These are phyloP conservation scores for Fragaria ananassa DNA, from an alignment of 306 rosid genomes.

Conservation along the genomic window DNA sequence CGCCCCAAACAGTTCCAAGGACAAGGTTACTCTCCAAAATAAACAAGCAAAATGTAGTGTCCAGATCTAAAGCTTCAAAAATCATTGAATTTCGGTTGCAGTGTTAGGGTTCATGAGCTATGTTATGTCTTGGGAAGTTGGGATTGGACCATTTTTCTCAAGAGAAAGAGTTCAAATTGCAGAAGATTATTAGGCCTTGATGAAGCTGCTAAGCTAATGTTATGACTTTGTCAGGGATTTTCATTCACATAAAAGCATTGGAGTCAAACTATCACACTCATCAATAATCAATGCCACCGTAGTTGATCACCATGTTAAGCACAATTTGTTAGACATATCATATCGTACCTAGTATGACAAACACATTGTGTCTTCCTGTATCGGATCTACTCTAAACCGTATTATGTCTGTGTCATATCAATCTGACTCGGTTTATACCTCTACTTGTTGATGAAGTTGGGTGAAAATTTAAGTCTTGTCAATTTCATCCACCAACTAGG, in stretches of 20 bases:
- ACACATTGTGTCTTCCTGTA: neutral
- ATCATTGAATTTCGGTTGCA: neutral
- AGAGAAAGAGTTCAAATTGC: neutral
- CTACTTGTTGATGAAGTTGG: slow-evolving; percentile 22
- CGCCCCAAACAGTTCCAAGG: neutral
- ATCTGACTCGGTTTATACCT: neutral
- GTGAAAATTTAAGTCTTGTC: slow-evolving; percentile 37
- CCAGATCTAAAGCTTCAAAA: neutral
- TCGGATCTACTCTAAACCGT: neutral
- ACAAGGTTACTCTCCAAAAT: neutral
- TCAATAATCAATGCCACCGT: neutral
- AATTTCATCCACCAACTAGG: slow-evolving; percentile 35
- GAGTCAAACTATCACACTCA: neutral
- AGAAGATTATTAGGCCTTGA: neutral
- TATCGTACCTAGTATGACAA: neutral
- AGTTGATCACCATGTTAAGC: neutral
- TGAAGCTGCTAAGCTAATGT: neutral
- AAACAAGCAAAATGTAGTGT: neutral
- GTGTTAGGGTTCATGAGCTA: neutral
- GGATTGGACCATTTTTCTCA: neutral
- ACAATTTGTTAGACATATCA: neutral
- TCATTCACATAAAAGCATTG: neutral
- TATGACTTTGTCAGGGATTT: neutral
- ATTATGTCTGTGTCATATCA: slow-evolving; percentile 4
- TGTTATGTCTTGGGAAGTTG: neutral